Evolutionary conservation across 257 asterid genomes (phyloP).

Genomic region (Cynanchum wilfordii): DNA sequence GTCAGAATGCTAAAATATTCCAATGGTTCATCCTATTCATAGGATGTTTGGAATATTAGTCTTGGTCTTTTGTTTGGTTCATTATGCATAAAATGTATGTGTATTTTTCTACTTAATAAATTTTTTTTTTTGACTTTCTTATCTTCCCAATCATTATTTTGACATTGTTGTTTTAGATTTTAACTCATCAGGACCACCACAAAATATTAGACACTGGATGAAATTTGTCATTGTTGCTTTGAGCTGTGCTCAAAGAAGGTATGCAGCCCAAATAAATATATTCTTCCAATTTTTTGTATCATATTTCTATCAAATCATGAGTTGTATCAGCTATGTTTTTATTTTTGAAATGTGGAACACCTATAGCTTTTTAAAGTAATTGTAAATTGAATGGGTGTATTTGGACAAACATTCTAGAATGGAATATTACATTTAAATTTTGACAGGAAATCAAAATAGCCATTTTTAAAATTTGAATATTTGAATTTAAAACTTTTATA

Average conservation of each 20-base stretch:
- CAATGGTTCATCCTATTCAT: background rate
- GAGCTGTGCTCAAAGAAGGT: constrained; percentile 64
- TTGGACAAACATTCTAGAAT: no score
- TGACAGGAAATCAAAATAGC: no score
- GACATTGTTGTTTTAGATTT: constrained; percentile 42
- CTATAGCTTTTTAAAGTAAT: background rate
- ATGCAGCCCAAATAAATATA: background rate
- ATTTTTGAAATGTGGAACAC: background rate
- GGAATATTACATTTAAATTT: no score
- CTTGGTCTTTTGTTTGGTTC: background rate
- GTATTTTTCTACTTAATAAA: background rate
- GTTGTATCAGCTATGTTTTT: background rate
- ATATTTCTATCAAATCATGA: background rate
- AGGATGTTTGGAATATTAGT: background rate
- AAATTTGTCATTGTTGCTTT: constrained; percentile 28
- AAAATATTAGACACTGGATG: constrained; percentile 74
- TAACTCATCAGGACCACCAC: constrained; percentile 60
- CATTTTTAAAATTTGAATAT: no score
- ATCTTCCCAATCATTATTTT: background rate
- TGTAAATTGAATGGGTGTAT: background rate
- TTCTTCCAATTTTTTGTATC: background rate
- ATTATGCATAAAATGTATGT: background rate
- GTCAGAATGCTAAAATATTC: background rate
- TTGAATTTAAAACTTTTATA: no score
- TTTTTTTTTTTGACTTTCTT: constrained; percentile 18